Evolutionary conservation across 2,329 filamentous ascomycete genomes (phyloP), one percentile per base, ranked within the genome.

Genomic region (Pseudocercospora eumusae): DNA sequence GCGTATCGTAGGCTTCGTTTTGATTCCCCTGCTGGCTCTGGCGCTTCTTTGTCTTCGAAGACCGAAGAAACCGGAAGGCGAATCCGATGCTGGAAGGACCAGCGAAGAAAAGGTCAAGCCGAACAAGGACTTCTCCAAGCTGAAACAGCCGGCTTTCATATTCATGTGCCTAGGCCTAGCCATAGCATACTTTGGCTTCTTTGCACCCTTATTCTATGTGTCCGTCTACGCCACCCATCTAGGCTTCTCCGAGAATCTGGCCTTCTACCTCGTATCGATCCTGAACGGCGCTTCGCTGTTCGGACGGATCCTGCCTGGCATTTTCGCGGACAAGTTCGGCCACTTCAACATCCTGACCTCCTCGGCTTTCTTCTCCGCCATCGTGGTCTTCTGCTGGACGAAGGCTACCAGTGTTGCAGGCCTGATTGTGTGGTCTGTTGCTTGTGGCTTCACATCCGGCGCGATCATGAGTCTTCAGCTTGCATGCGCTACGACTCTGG

Each of bases 1-100:
- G 0, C 75, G 83, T 4, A 75, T 83, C 33, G 71, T 81, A 7
- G 83, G 77, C 0, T 85, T 86, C 60, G 68, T 83, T 58, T 80
- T 82, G 62, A 64, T 83, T 1, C 77, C 76, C 0, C 60, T 82
- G 7, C 50, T 65, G 49, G 55, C 56, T 11, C 75, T 66, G 9
- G 63, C 54, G 4, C 36, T 61, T n/a, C 52, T 61, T 42, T 58
- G 50, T 50, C 44, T 56, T 20, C 59, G 49, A 15, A 57, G 36
- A 15, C 54, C 57, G 11, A 33, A 31, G 20, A 15, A 54, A 7
- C 28, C 21, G 33, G n/a, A 33, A 31, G 21, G 53, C 31, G 13
- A 52, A 3, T n/a, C 49, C 31, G 28, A 31, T 57, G 11, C 45
- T 21, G 21, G n/a, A 56, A 28, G 11, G n/a, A 13, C 27, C 23